Base-by-base conservation (phyloP, 805 yeast genomes). In the Zygosaccharomyces gambellarensis region DNA sequence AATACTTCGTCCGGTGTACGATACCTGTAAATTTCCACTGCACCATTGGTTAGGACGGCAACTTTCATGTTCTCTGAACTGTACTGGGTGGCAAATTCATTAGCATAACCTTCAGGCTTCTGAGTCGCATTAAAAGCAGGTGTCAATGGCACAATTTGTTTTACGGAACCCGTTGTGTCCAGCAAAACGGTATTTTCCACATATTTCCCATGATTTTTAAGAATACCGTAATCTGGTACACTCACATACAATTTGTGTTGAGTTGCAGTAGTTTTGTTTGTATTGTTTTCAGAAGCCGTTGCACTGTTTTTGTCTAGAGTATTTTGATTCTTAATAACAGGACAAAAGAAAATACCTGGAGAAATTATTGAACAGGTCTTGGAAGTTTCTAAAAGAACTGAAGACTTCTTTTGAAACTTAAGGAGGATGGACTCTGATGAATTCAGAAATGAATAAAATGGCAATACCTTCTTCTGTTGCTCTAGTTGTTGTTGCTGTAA, bases 81-180 rank as follows among this genome's bases (percentile, higher is more conserved):
- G 62, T 88, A 92, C 60, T 90, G 97, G 5, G 92, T 82, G 1
- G 97, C 95, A 67, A 87, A 81, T 51, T 82, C 82, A 63, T 92
- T 90, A 8, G 89, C 87, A 63, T 83, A 88, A 2, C 97, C 96
- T 57, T 75, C 80, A 19, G 96, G 95, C 40, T 80, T 80, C 39
- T 79, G 70, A 0, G 92, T 78, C 1, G 95, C 88, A 60, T 80
- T 78, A 74, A 84, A 84, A 2, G 82, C 71, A 12, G 87, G 81
- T 0, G 92, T 79, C 39, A 87, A 61, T 53, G 85, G 87, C 14
- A 82, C 79, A 53, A 90, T 82, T 43, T 86, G 87, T 59, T 83
- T 90, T 23, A 90, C 81, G 30, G 70, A 69, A 11, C 82, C 82
- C 34, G 77, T 78, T 11, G 79, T 72, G 41, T 80, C 84, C 43